Percentiles rank a stretch among this genome's conserved stretches.
Evolutionary conservation across 306 rosid species (phyloP).

Genomic region (Sphenostylis stenocarpa): DNA sequence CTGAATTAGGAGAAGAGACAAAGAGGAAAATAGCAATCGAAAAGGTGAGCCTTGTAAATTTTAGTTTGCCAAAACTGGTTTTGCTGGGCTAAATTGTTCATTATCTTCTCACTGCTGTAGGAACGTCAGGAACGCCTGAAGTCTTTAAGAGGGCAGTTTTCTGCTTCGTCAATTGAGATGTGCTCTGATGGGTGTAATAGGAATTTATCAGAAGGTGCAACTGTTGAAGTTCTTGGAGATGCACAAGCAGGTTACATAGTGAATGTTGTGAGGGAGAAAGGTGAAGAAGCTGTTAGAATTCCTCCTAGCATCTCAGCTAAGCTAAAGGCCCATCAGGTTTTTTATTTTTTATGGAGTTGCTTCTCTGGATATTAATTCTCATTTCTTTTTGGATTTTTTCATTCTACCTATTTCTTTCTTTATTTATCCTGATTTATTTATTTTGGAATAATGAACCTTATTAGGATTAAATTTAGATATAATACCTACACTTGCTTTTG

Average conservation of each 20-base stretch:
- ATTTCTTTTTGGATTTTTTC: slow-evolving; percentile 8
- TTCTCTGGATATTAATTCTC: slow-evolving; percentile 5
- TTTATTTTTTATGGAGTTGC: background rate
- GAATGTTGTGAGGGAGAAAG: slow-evolving; percentile 94
- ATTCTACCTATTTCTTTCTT: background rate
- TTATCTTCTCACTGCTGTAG: slow-evolving; percentile 43
- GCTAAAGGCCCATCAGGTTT: slow-evolving; percentile 91
- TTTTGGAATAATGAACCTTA: background rate
- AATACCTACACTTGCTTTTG: background rate
- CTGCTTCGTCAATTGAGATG: slow-evolving; percentile 61
- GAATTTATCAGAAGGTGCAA: slow-evolving; percentile 75
- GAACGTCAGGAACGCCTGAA: slow-evolving; percentile 95
- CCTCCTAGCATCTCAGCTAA: slow-evolving; percentile 92
- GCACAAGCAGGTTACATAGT: slow-evolving; percentile 74
- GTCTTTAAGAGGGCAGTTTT: slow-evolving; percentile 79
- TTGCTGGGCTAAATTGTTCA: slow-evolving; percentile 14
- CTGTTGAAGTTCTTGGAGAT: slow-evolving; percentile 81
- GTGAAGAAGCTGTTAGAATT: slow-evolving; percentile 87
- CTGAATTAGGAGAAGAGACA: slow-evolving; percentile 98
- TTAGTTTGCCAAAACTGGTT: slow-evolving; percentile 13
- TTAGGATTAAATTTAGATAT: background rate
- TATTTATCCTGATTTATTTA: background rate
- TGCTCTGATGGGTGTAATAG: slow-evolving; percentile 59
- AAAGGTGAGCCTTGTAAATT: slow-evolving; percentile 54
- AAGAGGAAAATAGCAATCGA: slow-evolving; percentile 91